phyloP scores from a whole-genome alignment of 1,284 basidiomycete genomes.

The Inonotus obliquus region DNA sequence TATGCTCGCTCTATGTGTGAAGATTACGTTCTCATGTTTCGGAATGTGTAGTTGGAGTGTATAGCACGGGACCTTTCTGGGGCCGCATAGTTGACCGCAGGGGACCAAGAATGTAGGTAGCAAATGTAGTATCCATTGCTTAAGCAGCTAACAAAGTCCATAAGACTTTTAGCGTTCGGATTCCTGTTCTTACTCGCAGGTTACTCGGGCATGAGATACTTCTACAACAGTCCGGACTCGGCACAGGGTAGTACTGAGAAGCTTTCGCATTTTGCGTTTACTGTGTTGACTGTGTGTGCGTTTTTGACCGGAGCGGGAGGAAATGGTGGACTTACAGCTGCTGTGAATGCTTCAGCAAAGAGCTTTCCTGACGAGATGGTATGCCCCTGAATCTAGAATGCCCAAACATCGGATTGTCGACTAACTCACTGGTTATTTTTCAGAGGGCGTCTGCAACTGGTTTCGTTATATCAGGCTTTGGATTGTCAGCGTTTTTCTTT shows the following conservation, averaged over 20 bases:
- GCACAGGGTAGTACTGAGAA: background rate
- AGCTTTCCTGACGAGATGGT: conserved; percentile 52
- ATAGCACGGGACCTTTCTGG: conserved; percentile 59
- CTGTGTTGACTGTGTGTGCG: conserved; percentile 42
- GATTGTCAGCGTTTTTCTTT: conserved; percentile 80
- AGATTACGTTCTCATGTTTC: background rate
- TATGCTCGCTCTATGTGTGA: background rate
- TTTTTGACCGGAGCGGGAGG: conserved; percentile 61
- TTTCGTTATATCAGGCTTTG: conserved; percentile 77
- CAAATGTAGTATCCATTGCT: conserved; percentile 30
- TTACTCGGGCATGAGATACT: conserved; percentile 60
- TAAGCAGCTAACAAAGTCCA: conserved; percentile 12
- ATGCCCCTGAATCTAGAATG: conserved; percentile 21
- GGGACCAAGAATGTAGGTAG: conserved; percentile 52
- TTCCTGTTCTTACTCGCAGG: conserved; percentile 53
- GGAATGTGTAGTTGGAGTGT: conserved; percentile 47
- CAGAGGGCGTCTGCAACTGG: conserved; percentile 70
- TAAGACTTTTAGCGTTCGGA: conserved; percentile 31
- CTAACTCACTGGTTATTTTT: background rate
- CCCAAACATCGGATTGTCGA: background rate
- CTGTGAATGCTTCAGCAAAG: conserved; percentile 64
- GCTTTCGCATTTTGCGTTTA: conserved; percentile 26
- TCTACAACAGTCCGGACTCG: conserved; percentile 42
- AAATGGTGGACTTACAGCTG: conserved; percentile 49
- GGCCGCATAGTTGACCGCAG: conserved; percentile 62